phyloP scores from a whole-genome alignment of 768 basidiomycete genomes.

The Psilocybe sp. region DNA sequence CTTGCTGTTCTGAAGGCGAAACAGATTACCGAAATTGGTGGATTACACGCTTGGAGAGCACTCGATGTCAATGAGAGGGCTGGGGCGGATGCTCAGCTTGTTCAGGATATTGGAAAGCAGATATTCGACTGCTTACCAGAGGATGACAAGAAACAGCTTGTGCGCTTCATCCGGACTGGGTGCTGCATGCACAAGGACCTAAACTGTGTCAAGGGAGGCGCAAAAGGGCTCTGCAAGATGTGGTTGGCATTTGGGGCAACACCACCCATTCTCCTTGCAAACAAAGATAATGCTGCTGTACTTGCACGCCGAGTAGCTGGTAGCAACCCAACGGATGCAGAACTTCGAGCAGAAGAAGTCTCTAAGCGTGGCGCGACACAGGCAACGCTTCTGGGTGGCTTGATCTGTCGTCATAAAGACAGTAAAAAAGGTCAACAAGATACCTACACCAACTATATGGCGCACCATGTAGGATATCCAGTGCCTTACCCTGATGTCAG shows the following conservation, averaged over 20 bases:
- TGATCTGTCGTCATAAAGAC: conserved; percentile 1
- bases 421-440: neutral
- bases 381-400: neutral
- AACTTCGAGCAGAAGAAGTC: no score
- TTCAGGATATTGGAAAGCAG: conserved; percentile 10
- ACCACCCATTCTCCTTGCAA: conserved; percentile 18
- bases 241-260: conserved; percentile 1
- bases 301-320: no score
- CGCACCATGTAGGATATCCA: neutral
- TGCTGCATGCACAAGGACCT: conserved; percentile 17
- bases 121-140: conserved; percentile 11
- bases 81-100: no score
- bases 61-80: no score
- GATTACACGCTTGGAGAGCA: no score
- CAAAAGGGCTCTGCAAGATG: neutral
- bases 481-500: conserved; percentile 20
- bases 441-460: neutral
- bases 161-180: conserved; percentile 7
- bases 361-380: neutral
- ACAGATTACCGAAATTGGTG: no score
- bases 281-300: conserved; percentile 28
- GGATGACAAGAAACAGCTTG: neutral
- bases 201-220: conserved; percentile 13
- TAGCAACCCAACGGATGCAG: no score
- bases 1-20: no score